Evolutionary conservation across 2,329 filamentous ascomycete genomes (phyloP).

Genomic region (Sclerotinia minor): DNA sequence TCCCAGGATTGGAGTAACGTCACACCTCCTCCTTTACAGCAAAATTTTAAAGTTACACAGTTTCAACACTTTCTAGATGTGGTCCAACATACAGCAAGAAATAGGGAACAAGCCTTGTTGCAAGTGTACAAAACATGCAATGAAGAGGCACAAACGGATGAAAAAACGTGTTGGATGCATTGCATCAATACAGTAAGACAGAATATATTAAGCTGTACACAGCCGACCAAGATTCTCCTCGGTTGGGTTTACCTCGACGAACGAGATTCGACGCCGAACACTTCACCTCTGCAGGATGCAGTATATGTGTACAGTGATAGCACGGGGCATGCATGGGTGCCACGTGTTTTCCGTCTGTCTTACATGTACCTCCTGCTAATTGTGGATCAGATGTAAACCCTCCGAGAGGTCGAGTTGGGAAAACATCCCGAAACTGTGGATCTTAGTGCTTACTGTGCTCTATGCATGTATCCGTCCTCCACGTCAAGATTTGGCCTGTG

Average conservation of each 20-base stretch:
- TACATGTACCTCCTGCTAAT: slow-evolving; percentile 5
- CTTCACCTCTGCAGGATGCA: background rate
- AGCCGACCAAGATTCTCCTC: background rate
- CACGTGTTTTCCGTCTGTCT: slow-evolving; percentile 22
- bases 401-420: slow-evolving; percentile 16
- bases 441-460: slow-evolving; percentile 10
- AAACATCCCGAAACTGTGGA: background rate
- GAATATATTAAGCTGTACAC: background rate
- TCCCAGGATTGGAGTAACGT: background rate
- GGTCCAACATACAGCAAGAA: background rate
- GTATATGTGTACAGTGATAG: background rate
- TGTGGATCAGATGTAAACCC: slow-evolving; percentile 8
- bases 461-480: slow-evolving; percentile 12
- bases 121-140: background rate
- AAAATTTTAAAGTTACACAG: no score
- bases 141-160: no score
- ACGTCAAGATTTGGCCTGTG: background rate
- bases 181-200: background rate
- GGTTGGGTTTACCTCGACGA: background rate
- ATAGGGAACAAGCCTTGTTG: background rate
- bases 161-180: background rate
- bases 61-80: background rate
- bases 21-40: no score
- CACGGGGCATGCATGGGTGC: slow-evolving; percentile 4
- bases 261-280: background rate